Percentiles rank a stretch among this genome's conserved stretches.
These are phyloP conservation scores for Jamesozyma piceae DNA, from an alignment of 805 yeast species.

Conservation along the genomic window DNA sequence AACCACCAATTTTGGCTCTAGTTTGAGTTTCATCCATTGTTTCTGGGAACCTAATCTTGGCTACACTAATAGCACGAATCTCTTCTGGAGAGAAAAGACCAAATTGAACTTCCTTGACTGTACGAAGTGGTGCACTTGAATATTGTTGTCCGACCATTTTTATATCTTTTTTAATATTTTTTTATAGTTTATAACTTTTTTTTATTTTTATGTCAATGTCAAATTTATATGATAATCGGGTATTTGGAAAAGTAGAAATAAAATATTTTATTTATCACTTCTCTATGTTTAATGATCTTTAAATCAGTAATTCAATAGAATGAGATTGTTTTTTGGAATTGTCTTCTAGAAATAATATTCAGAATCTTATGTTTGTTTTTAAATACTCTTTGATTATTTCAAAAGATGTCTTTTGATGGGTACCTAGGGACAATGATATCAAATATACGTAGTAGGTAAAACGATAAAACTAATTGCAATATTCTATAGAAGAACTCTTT, in stretches of 20 bases:
- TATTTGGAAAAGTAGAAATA: not conserved
- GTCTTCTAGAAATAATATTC: not conserved
- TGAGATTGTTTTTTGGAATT: not conserved
- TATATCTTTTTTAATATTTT: constrained; percentile 3
- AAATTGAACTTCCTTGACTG: constrained; percentile 96
- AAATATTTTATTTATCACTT: not conserved
- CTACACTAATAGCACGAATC: constrained; percentile 92
- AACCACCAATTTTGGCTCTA: constrained; percentile 92
- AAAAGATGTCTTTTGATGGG: not conserved
- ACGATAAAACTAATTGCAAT: not conserved
- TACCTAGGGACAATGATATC: not conserved
- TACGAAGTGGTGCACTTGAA: constrained; percentile 96
- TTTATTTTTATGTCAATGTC: constrained; percentile 2
- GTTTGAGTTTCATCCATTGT: constrained; percentile 98
- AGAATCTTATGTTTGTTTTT: not conserved
- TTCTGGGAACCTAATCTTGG: constrained; percentile 95
- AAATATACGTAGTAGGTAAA: not conserved
- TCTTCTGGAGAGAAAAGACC: constrained; percentile 97
- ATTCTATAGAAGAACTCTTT: not conserved
- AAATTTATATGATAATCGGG: not conserved
- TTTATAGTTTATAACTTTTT: constrained; percentile 1
- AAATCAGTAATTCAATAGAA: not conserved
- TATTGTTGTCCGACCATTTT: constrained; percentile 60
- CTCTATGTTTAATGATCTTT: not conserved
- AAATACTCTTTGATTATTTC: not conserved